Percentiles rank a stretch among this genome's conserved stretches.
These are phyloP conservation scores for Graphilbum sp. DNA, from an alignment of 2,329 filamentous ascomycete species.

Conservation along the genomic window DNA sequence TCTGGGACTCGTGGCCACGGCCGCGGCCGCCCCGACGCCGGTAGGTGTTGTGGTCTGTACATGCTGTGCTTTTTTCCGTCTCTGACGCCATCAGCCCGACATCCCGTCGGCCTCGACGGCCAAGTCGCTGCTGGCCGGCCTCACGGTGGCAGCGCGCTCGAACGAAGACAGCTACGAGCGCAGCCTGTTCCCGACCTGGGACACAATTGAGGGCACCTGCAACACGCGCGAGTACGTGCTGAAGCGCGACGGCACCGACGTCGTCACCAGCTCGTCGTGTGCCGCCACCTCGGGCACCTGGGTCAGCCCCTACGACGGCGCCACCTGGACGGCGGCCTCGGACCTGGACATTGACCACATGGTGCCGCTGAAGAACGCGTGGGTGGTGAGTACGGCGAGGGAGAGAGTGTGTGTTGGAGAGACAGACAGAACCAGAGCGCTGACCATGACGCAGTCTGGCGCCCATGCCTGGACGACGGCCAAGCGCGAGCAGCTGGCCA, in stretches of 20 bases:
- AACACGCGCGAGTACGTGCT: conserved; percentile 59
- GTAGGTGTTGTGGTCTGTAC: too few species aligned
- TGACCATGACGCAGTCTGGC: conserved; percentile 48
- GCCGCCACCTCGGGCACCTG: conserved; percentile 49
- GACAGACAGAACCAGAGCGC: too few species aligned
- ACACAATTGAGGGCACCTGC: conserved; percentile 47
- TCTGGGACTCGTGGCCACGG: too few species aligned
- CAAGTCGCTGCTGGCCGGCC: conserved; percentile 34
- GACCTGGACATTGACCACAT: conserved; percentile 75
- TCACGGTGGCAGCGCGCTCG: conserved; percentile 40
- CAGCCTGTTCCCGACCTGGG: conserved; percentile 57
- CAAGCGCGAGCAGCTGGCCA: conserved; percentile 54
- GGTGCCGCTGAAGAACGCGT: conserved; percentile 66
- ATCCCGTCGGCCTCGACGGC: conserved; percentile 45
- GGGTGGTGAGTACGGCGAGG: conserved; percentile 40
- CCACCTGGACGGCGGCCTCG: conserved; percentile 46
- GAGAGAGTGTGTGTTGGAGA: too few species aligned
- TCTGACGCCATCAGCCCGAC: conserved; percentile 29
- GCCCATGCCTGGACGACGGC: conserved; percentile 55
- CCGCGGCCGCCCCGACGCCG: too few species aligned
- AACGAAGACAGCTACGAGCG: conserved; percentile 45
- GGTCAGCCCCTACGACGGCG: conserved; percentile 59
- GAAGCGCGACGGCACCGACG: conserved; percentile 52
- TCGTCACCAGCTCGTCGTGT: conserved; percentile 44
- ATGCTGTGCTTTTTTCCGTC: too few species aligned